phyloP scores from a whole-genome alignment of 192 early-diverging fungal species.

The Coemansia sp. region DNA sequence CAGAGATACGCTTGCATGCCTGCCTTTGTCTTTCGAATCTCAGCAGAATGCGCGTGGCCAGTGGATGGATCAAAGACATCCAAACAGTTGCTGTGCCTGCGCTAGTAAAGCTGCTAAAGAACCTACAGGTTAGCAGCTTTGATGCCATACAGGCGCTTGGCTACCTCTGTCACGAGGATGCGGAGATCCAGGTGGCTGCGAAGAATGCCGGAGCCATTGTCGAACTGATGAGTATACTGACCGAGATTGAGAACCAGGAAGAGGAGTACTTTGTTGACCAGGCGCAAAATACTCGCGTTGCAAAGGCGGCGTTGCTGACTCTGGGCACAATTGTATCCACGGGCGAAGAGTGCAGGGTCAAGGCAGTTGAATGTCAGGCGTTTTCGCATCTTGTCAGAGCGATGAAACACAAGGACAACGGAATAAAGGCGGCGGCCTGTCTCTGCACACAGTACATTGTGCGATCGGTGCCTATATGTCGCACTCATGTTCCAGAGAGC shows the following conservation, averaged over 20 bases:
- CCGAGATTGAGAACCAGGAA: constrained; percentile 25
- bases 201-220: constrained; percentile 37
- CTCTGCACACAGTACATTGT: constrained; percentile 51
- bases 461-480: constrained; percentile 52
- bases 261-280: constrained; percentile 45
- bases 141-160: constrained; percentile 37
- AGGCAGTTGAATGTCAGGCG: constrained; percentile 31
- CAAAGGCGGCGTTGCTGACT: constrained; percentile 30
- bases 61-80: constrained; percentile 17
- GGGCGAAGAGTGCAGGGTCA: constrained; percentile 40
- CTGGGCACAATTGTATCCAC: constrained; percentile 51
- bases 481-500: constrained; percentile 49
- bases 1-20: constrained; percentile 34
- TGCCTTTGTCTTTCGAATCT: constrained; percentile 44
- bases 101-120: constrained; percentile 31
- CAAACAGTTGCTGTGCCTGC: constrained; percentile 41
- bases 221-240: constrained; percentile 26
- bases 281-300: constrained; percentile 14
- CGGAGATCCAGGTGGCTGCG: constrained; percentile 45
- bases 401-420: constrained; percentile 31
- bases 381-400: constrained; percentile 38
- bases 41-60: constrained; percentile 36
- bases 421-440: constrained; percentile 43
- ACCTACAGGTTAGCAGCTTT: constrained; percentile 8
- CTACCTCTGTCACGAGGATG: constrained; percentile 53